These are phyloP conservation scores for Trametes cinnabarina DNA, from an alignment of 768 basidiomycete species.

Conservation along the genomic window DNA sequence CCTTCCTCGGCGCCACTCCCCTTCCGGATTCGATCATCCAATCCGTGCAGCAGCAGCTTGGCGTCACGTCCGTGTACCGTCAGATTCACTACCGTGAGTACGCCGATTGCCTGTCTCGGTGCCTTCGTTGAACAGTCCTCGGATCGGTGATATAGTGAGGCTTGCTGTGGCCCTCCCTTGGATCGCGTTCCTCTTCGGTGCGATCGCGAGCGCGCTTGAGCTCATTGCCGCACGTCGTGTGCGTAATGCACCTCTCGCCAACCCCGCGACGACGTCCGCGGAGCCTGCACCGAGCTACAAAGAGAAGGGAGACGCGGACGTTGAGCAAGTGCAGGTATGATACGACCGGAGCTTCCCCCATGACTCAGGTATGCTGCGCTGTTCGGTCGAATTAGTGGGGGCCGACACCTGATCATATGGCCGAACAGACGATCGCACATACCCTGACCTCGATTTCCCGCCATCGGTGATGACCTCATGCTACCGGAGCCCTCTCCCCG, in stretches of 20 bases:
- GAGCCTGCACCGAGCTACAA: constrained; percentile 2
- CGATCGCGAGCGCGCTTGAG: constrained; percentile 36
- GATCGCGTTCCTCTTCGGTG: constrained; percentile 44
- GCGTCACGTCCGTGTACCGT: constrained; percentile 43
- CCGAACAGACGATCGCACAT: background rate
- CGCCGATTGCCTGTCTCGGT: background rate
- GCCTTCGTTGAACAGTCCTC: background rate
- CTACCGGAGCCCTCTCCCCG: background rate
- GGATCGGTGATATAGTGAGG: constrained; percentile 36
- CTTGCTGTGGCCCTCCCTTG: constrained; percentile 52
- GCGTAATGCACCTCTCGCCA: background rate
- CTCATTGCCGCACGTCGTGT: constrained; percentile 31
- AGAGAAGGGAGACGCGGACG: constrained; percentile 2
- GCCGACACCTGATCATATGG: background rate
- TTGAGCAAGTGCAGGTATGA: background rate
- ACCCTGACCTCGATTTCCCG: background rate
- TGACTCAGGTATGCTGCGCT: background rate
- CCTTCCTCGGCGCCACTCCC: constrained; percentile 36
- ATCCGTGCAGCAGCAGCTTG: constrained; percentile 35
- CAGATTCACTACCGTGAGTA: constrained; percentile 48
- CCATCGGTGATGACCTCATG: background rate
- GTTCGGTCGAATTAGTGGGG: no score
- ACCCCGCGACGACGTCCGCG: background rate
- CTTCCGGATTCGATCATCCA: constrained; percentile 40
- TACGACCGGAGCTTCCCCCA: background rate